phyloP scores from a whole-genome alignment of 805 yeast genomes.

The Schwanniomyces vanrijiae region DNA sequence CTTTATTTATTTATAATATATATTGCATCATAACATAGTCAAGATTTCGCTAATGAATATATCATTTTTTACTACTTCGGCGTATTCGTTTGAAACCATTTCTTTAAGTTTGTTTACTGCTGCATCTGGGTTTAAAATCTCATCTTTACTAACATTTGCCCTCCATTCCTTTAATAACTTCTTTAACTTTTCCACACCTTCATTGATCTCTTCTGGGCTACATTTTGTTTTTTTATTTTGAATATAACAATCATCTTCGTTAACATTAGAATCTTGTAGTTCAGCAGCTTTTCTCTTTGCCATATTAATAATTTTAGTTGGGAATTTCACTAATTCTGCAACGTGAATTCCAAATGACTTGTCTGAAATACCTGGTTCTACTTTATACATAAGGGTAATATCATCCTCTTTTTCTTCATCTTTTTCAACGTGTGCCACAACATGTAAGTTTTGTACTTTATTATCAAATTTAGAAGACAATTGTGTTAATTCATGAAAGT shows the following conservation, averaged over 20 bases:
- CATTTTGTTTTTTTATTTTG: constrained; percentile 53
- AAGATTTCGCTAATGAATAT: constrained; percentile 49
- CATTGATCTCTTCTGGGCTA: constrained; percentile 47
- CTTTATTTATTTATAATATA: not conserved
- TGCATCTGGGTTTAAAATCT: constrained; percentile 32
- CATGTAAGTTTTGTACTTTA: constrained; percentile 82
- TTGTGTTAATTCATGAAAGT: constrained; percentile 92
- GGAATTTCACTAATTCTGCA: constrained; percentile 93
- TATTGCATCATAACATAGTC: constrained; percentile 23
- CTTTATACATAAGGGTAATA: constrained; percentile 86
- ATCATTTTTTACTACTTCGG: constrained; percentile 25
- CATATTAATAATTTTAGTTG: constrained; percentile 86
- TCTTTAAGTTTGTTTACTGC: constrained; percentile 39
- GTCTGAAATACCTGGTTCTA: constrained; percentile 94
- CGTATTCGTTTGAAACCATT: constrained; percentile 28
- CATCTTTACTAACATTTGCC: constrained; percentile 14
- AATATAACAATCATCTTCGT: constrained; percentile 38
- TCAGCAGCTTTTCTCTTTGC: constrained; percentile 93
- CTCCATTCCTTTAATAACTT: constrained; percentile 58
- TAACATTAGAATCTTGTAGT: constrained; percentile 56
- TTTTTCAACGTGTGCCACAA: constrained; percentile 83
- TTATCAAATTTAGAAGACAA: constrained; percentile 56
- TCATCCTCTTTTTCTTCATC: constrained; percentile 46
- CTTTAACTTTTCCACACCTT: constrained; percentile 53
- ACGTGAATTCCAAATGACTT: constrained; percentile 98